phyloP scores from a whole-genome alignment of 2,329 filamentous ascomycete genomes.

The Metarhizium rileyi region DNA sequence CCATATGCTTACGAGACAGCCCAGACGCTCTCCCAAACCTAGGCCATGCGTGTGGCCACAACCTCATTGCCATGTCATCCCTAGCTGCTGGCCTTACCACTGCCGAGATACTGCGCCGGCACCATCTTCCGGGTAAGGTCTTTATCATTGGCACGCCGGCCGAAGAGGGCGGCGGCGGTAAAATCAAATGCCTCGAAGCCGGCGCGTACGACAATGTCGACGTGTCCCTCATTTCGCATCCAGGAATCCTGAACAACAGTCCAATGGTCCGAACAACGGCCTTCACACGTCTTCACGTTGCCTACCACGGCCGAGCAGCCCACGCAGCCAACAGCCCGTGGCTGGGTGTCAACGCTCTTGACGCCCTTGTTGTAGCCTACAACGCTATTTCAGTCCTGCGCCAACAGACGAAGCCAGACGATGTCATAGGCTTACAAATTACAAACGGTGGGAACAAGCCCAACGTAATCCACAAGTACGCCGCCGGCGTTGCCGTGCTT shows the following conservation, averaged over 20 bases:
- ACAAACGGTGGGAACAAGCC: slow-evolving; percentile 39
- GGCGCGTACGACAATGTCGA: slow-evolving; percentile 24
- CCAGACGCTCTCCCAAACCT: slow-evolving; percentile 31
- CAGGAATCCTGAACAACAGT: slow-evolving; percentile 28
- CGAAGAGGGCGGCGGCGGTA: slow-evolving; percentile 35
- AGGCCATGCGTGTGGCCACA: slow-evolving; percentile 46
- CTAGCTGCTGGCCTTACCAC: slow-evolving; percentile 36
- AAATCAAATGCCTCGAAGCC: slow-evolving; percentile 32
- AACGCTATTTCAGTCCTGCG: slow-evolving; percentile 39
- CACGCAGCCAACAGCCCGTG: slow-evolving; percentile 46
- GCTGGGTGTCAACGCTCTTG: slow-evolving; percentile 48
- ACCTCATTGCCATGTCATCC: slow-evolving; percentile 31
- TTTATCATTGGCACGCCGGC: slow-evolving; percentile 40
- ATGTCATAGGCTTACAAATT: slow-evolving; percentile 41
- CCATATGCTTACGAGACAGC: not conserved
- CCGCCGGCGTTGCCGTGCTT: slow-evolving; percentile 34
- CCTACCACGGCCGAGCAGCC: slow-evolving; percentile 43
- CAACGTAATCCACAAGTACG: slow-evolving; percentile 45
- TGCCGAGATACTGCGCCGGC: slow-evolving; percentile 30
- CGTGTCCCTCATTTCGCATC: slow-evolving; percentile 15
- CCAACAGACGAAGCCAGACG: slow-evolving; percentile 44
- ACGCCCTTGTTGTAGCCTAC: slow-evolving; percentile 41
- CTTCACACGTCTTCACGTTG: slow-evolving; percentile 37
- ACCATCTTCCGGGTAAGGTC: slow-evolving; percentile 33
- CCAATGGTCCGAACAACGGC: slow-evolving; percentile 42